These are phyloP conservation scores for Crithidia acanthocephali DNA, from an alignment of 208 protist species.

Conservation along the genomic window DNA sequence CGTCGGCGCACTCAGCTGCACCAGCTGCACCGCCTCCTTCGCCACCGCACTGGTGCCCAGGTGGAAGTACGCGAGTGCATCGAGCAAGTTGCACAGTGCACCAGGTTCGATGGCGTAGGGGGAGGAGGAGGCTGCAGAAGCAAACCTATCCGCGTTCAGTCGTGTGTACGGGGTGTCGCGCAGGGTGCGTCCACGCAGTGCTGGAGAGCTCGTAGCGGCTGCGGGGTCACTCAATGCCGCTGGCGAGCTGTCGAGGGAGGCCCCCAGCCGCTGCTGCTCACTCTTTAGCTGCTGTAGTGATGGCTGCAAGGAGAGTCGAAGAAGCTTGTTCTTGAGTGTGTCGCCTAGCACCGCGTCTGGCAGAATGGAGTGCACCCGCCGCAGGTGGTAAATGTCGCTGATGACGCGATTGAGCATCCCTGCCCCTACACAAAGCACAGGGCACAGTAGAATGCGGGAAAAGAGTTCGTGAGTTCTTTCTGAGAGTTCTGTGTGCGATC, in stretches of 20 bases:
- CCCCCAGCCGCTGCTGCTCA: slow-evolving; percentile 6
- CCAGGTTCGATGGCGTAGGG: slow-evolving; percentile 45
- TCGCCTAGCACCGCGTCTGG: slow-evolving; percentile 64
- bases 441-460: not conserved
- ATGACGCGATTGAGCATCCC: slow-evolving; percentile 72
- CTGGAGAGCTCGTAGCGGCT: not conserved
- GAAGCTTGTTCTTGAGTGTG: slow-evolving; percentile 73
- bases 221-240: not conserved
- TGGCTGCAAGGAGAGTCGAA: slow-evolving; percentile 66
- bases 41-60: slow-evolving; percentile 60
- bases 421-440: no score
- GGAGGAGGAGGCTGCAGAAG: not conserved
- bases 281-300: slow-evolving; percentile 44
- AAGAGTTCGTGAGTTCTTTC: no score
- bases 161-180: not conserved
- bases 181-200: not conserved
- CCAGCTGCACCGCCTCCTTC: slow-evolving; percentile 59
- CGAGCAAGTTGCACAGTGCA: slow-evolving; percentile 63
- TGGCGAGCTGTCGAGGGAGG: not conserved
- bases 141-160: not conserved
- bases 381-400: slow-evolving; percentile 73
- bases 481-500: no score
- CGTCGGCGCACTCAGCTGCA: slow-evolving; percentile 45
- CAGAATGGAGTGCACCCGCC: slow-evolving; percentile 69
- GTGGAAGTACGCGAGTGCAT: slow-evolving; percentile 82